A percentile compares a stretch with the other conserved stretches of the same genome.
Conservation (phyloP, 1,139 yeast species). For the Hyphopichia pseudoburtonii region DNA sequence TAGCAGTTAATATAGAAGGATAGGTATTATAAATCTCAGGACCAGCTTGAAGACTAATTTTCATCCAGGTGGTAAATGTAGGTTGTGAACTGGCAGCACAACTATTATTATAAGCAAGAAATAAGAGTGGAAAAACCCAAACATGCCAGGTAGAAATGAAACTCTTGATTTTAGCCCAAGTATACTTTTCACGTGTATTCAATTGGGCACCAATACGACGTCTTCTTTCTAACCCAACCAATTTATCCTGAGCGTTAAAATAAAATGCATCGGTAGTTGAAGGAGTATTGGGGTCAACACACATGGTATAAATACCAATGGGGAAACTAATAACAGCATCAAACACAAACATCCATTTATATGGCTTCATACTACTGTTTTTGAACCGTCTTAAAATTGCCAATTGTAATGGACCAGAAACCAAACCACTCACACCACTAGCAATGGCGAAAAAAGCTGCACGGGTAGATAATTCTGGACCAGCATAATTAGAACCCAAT, state of each 20-base stretch:
- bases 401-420: slow-evolving; percentile 39
- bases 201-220: slow-evolving; percentile 47
- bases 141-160: slow-evolving; percentile 52
- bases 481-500: slow-evolving; percentile 40
- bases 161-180: slow-evolving; percentile 37
- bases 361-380: slow-evolving; percentile 28
- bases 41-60: slow-evolving; percentile 35
- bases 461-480: slow-evolving; percentile 34
- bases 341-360: slow-evolving; percentile 41
- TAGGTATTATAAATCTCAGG: slow-evolving; percentile 45
- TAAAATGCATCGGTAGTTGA: slow-evolving; percentile 40
- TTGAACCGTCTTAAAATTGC: slow-evolving; percentile 31
- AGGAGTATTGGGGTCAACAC: slow-evolving; percentile 40
- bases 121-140: slow-evolving; percentile 47
- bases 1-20: slow-evolving; percentile 48
- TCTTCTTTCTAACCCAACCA: slow-evolving; percentile 40
- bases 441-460: slow-evolving; percentile 46
- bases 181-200: slow-evolving; percentile 43
- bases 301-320: slow-evolving; percentile 35
- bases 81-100: slow-evolving; percentile 46
- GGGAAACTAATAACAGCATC: slow-evolving; percentile 40
- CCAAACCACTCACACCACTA: slow-evolving; percentile 27
- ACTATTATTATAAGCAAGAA: slow-evolving; percentile 50
- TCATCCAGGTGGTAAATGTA: slow-evolving; percentile 56
- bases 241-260: slow-evolving; percentile 31